A percentile compares a stretch with the other conserved stretches of the same genome.
These are phyloP conservation scores for Pisolithus marmoratus DNA, from an alignment of 768 basidiomycete species.

Conservation along the genomic window DNA sequence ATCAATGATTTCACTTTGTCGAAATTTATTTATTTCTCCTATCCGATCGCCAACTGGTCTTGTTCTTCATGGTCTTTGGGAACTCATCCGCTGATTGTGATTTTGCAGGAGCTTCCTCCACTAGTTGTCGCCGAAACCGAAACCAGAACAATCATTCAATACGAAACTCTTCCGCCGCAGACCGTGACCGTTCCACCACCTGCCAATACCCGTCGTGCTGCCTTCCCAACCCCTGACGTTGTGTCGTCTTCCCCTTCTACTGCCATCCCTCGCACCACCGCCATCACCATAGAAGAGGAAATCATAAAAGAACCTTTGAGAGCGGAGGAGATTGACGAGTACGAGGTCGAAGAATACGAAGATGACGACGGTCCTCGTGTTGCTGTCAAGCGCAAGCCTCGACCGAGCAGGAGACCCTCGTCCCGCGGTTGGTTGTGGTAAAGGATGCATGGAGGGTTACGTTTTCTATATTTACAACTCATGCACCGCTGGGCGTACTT, in stretches of 20 bases:
- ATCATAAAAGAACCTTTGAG: conserved; percentile 28
- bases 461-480: conserved; percentile 21
- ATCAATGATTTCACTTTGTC: conserved; percentile 20
- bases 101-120: conserved; percentile 38
- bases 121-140: conserved; percentile 43
- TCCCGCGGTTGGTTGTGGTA: conserved; percentile 55
- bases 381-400: conserved; percentile 35
- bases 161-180: conserved; percentile 44
- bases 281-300: conserved; percentile 63
- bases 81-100: conserved; percentile 30
- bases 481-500: conserved; percentile 13
- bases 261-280: conserved; percentile 69
- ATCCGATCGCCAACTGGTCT: conserved; percentile 32
- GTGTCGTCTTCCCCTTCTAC: conserved; percentile 51
- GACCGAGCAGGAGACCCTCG: conserved; percentile 42
- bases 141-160: conserved; percentile 59
- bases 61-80: conserved; percentile 27
- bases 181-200: conserved; percentile 70
- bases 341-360: conserved; percentile 36
- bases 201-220: conserved; percentile 71
- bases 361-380: conserved; percentile 38
- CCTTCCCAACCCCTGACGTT: conserved; percentile 65
- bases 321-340: conserved; percentile 34
- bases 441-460: conserved; percentile 31
- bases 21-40: conserved; percentile 9